Evolutionary conservation across 2,329 filamentous ascomycete species (phyloP).

Genomic region (Fusarium pilosicola): DNA sequence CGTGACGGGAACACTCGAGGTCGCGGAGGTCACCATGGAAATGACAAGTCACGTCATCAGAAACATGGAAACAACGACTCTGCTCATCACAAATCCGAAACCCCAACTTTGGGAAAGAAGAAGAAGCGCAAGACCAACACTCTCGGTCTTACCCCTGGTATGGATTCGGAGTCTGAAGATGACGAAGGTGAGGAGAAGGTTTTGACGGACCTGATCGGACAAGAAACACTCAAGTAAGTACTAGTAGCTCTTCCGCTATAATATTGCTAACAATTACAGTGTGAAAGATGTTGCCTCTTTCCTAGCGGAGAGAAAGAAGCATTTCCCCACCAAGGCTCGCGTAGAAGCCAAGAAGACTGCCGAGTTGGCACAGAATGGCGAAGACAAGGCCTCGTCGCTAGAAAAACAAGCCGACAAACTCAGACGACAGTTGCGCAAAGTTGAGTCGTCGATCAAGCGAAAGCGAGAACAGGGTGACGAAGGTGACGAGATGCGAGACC

Average conservation of each 20-base stretch:
- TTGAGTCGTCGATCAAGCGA: slow-evolving; percentile 75
- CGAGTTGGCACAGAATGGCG: slow-evolving; percentile 56
- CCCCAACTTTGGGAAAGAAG: slow-evolving; percentile 66
- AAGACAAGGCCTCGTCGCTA: slow-evolving; percentile 70
- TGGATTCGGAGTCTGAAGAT: slow-evolving; percentile 71
- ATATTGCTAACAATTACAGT: slow-evolving; percentile 48
- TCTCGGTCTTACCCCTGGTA: slow-evolving; percentile 75
- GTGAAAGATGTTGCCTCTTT: slow-evolving; percentile 80
- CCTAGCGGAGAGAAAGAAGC: slow-evolving; percentile 81
- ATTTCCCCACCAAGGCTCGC: slow-evolving; percentile 82
- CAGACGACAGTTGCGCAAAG: slow-evolving; percentile 72
- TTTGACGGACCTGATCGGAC: slow-evolving; percentile 64
- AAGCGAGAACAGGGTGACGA: slow-evolving; percentile 75
- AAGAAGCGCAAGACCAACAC: slow-evolving; percentile 79
- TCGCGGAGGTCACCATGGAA: slow-evolving; percentile 51
- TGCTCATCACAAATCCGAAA: slow-evolving; percentile 50
- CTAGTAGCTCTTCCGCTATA: background rate
- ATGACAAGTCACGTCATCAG: slow-evolving; percentile 57
- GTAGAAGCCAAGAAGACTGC: slow-evolving; percentile 70
- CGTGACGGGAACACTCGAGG: slow-evolving; percentile 55
- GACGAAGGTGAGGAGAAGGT: slow-evolving; percentile 78
- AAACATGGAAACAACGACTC: slow-evolving; percentile 50
- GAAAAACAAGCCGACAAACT: slow-evolving; percentile 71
- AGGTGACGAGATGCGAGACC: slow-evolving; percentile 71
- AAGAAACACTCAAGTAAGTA: slow-evolving; percentile 65